phyloP scores from a whole-genome alignment of 2,329 filamentous ascomycete genomes.

The Raffaelea deltoideospora region DNA sequence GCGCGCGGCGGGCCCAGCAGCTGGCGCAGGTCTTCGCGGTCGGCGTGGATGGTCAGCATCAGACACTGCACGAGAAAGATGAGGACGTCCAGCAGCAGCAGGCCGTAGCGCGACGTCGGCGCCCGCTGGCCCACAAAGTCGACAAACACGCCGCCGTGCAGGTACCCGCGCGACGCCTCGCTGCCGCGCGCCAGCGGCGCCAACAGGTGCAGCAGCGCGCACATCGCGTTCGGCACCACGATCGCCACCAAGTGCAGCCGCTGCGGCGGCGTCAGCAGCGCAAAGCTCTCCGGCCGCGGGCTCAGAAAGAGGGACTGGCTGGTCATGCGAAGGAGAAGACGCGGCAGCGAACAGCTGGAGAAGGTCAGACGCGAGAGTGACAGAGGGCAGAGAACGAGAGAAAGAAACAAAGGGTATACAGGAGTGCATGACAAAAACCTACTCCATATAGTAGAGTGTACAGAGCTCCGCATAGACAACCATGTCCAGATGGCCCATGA shows the following conservation, averaged over 20 bases:
- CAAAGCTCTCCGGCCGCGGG: constrained; percentile 41
- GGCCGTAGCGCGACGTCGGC: constrained; percentile 38
- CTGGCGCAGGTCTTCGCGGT: constrained; percentile 40
- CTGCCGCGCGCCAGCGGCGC: constrained; percentile 38
- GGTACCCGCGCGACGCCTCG: constrained; percentile 47
- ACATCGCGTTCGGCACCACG: constrained; percentile 41
- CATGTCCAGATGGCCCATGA: constrained; percentile 46
- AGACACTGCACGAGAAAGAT: constrained; percentile 44
- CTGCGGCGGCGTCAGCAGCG: constrained; percentile 39
- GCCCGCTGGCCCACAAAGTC: constrained; percentile 55
- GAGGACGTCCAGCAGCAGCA: constrained; percentile 39
- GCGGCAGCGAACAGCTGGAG: constrained; percentile 47
- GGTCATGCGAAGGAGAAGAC: constrained; percentile 41
- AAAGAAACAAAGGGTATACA: not conserved
- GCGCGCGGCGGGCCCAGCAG: constrained; percentile 25
- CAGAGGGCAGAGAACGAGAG: too few species aligned
- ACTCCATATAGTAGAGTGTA: constrained; percentile 58
- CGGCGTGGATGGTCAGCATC: constrained; percentile 48
- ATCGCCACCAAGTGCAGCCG: constrained; percentile 43
- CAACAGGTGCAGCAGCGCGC: constrained; percentile 44
- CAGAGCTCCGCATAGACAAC: constrained; percentile 50
- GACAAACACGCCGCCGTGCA: constrained; percentile 51
- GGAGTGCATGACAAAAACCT: constrained; percentile 17
- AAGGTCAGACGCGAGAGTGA: constrained; percentile 7
- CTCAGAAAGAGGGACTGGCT: constrained; percentile 50